Evolutionary conservation across 2,329 filamentous ascomycete species (phyloP), one percentile per base, ranked within the genome.

Genomic region (Fusarium dlaminii): DNA sequence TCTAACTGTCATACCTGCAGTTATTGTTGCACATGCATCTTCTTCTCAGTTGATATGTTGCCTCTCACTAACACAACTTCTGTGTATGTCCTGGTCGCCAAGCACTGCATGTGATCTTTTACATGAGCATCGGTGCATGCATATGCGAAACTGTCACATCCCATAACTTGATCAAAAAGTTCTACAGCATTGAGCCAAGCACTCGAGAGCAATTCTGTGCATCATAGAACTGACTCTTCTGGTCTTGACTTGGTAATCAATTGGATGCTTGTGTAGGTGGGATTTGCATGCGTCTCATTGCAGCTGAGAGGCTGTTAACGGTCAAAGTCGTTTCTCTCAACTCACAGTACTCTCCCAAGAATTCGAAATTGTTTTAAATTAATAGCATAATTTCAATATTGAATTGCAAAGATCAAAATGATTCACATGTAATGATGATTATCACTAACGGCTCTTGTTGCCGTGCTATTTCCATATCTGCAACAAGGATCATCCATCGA

Each of bases 401-500:
- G 24, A 29, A 37, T 22, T 54, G 9, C 24, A 40, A 22, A 40
- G 24, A 8, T 40, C 20, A 30, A 13, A 29, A 8, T 18, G 4
- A 42, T 42, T 18, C 34, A n/a, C n/a, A 29, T 29, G 10, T 7
- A 29, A 29, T 27, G 10, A 43, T 9, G 10, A 43, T 9, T 27
- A 27, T 22, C 36, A 27, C 9, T 4, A n/a, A 37, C 9, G n/a
- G 18, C 27, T 12, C 51, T 29, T 29, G 37, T 51, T 27, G 39
- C 51, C 58, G 45, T 30, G 32, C 49, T 34, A 56, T 46, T 70
- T 45, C 69, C 48, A 66, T 20, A 54, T 49, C 27, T 46, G 6
- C 32, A 52, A 42, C 70, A 73, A 63, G 66, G 70, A 70, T 73
- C 43, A 60, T 49, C 40, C 59, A 69, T 70, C 27, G 24, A 69